phyloP scores from a whole-genome alignment of 805 yeast species.

The Wickerhamiella parazyma region DNA sequence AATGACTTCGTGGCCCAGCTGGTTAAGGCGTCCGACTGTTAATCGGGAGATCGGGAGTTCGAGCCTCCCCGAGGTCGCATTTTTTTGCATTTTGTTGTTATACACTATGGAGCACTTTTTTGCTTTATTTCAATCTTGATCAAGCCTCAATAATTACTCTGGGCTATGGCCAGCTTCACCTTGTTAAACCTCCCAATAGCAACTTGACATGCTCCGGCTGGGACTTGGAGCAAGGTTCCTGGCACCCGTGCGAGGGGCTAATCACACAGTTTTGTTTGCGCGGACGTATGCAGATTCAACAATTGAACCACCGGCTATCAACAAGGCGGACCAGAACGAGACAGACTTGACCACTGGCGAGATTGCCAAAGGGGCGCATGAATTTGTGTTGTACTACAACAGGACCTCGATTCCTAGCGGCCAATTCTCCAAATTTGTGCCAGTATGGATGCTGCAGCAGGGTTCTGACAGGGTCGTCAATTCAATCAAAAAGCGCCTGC shows the following conservation, averaged over 20 bases:
- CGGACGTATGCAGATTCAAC: neutral
- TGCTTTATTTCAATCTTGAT: too few species aligned
- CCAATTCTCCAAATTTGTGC: slow-evolving; percentile 6
- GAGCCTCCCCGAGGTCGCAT: slow-evolving; percentile 12
- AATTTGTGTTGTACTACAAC: slow-evolving; percentile 10
- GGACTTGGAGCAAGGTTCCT: neutral
- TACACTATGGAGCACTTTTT: too few species aligned
- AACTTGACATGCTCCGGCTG: neutral
- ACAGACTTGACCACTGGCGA: slow-evolving; percentile 7
- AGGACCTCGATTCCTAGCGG: slow-evolving; percentile 9
- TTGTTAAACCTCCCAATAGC: neutral
- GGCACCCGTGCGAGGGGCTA: neutral
- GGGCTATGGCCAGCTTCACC: too few species aligned
- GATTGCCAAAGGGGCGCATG: slow-evolving; percentile 1
- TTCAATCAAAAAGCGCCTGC: slow-evolving; percentile 13
- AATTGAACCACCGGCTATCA: neutral
- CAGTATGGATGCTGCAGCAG: slow-evolving; percentile 3
- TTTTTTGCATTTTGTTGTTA: too few species aligned
- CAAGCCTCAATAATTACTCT: too few species aligned
- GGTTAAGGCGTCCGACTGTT: slow-evolving; percentile 13
- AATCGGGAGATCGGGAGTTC: slow-evolving; percentile 13
- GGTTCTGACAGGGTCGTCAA: neutral
- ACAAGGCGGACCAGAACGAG: neutral
- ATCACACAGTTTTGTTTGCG: neutral
- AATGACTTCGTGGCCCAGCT: slow-evolving; percentile 13